Conservation (phyloP, 805 yeast species). For the Lachancea lanzarotensis region DNA sequence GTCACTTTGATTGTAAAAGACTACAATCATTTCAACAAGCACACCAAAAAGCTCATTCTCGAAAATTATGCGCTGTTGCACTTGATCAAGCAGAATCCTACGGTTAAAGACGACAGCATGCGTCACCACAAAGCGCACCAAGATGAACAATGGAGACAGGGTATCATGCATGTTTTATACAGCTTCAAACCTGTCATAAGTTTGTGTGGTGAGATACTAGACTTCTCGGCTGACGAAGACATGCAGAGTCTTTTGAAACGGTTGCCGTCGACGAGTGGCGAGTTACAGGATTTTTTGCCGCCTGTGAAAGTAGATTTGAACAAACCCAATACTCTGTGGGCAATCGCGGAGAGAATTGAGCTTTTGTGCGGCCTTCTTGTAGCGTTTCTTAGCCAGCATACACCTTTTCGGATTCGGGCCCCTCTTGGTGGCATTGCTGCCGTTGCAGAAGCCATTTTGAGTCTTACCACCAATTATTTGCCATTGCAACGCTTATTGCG, state of each 20-base stretch:
- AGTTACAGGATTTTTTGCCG: constrained; percentile 34
- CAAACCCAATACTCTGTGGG: constrained; percentile 44
- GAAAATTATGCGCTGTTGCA: constrained; percentile 50
- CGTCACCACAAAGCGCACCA: constrained; percentile 32
- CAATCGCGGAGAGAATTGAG: constrained; percentile 46
- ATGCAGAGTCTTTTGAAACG: constrained; percentile 35
- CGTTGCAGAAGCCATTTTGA: constrained; percentile 47
- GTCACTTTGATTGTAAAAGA: constrained; percentile 32
- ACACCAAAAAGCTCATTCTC: constrained; percentile 39
- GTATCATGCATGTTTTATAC: constrained; percentile 41
- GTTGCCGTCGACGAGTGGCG: constrained; percentile 31
- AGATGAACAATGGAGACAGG: constrained; percentile 42
- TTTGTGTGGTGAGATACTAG: constrained; percentile 55
- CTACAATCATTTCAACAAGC: constrained; percentile 35
- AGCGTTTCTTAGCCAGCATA: constrained; percentile 44
- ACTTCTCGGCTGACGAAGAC: constrained; percentile 50
- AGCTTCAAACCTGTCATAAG: constrained; percentile 50
- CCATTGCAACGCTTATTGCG: constrained; percentile 51
- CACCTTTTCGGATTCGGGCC: constrained; percentile 49
- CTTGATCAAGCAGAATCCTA: constrained; percentile 49
- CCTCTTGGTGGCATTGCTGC: constrained; percentile 56
- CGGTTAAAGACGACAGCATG: constrained; percentile 25
- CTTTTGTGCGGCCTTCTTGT: constrained; percentile 41
- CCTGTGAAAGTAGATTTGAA: constrained; percentile 54
- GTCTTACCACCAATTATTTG: constrained; percentile 49